Base-by-base conservation (phyloP, 1,284 basidiomycete species). In the Vanrija pseudolonga region DNA sequence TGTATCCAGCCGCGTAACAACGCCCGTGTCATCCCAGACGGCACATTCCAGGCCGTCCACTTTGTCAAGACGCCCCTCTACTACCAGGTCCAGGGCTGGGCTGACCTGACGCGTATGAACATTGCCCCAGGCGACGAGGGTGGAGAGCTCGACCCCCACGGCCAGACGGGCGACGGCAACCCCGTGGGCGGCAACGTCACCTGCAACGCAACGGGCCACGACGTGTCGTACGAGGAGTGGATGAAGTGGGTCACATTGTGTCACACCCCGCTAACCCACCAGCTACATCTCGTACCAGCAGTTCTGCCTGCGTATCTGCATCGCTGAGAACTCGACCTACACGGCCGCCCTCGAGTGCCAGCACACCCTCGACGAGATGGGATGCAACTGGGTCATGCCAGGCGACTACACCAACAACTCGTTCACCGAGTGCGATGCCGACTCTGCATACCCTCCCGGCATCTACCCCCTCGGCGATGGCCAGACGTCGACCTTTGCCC, bases 121-220 rank as follows among this genome's bases (percentile, higher is more conserved):
- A 74, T 81, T 51, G 47, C 57, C 12, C n/a, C 38, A 3, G 74
- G 73, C 37, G 80, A 81, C 57, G 47, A 61, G 15, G 79, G 79
- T 39, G 79, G 78, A 50, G 79, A 80, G 66, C 73, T 80, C 32
- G 78, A 80, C 68, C 78, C 79, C 18, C 77, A 79, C 70, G 78
- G 78, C 50, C 74, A 73, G n/a, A 73, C 69, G 36, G 71, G 70
- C 60, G 62, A 69, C 62, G 80, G 80, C 45, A 81, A 81, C 76
- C 80, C 80, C 45, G 66, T 79, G 47, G 80, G 80, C 46, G 80
- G 80, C 36, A 80, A 80, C 63, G 80, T 81, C 49, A 80, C 80
- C 39, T 74, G 76, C 51, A 80, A 80, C 68, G 69, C 77, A 20
- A 74, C 76, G 11, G 79, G 79, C 24, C 49, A 65, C 24, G 80